Base-by-base conservation (phyloP, 352 stramenopile genomes). In the Plasmopara halstedii region DNA sequence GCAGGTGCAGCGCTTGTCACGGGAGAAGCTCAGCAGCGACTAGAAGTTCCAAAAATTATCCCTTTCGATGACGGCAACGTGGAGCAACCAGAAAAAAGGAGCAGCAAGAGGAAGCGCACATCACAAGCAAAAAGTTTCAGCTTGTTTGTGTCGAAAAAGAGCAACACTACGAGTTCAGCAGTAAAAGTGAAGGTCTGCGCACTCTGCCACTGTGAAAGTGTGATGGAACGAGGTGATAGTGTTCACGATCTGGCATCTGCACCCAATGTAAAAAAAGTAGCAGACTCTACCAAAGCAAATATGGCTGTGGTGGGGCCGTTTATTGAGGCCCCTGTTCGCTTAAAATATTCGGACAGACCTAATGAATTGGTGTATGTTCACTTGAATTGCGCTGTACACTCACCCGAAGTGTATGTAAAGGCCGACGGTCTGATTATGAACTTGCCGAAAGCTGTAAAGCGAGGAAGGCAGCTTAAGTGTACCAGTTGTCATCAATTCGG, bases 331-430 rank as follows among this genome's bases (percentile, higher is more conserved):
- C 70, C 80, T 3, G 70, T 91, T 35, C 75, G 78, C 3, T 53
- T 92, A n/a, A 68, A 86, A 49, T 73, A 72, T 38, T 58, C 84
- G 41, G 76, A 92, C 47, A 86, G 84, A 33, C 63, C 71, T 27
- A 59, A 55, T 20, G 71, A 92, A 52, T 70, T 64, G 11, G 81
- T 83, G 42, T 72, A 80, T 51, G 65, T 91, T 19, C 80, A 94
- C 56, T 68, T 91, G 46, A 90, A 94, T 46, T 91, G 76, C 31
- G 77, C 79, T 34, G 47, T 89, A 4, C 80, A 94, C 37, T 89
- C 82, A 0, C 74, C 77, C 18, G 76, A 89, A 44, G 79, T 90
- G 23, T 91, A 85, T 38, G 77, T 91, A 13, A 86, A 91, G 45
- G 58, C 69, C 11, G 71, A 91, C 41, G 75, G 76, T 26, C 71